Evolutionary conservation across 2,329 filamentous ascomycete species (phyloP), one percentile per base, ranked within the genome.

Genomic region (Aschersonia sp.): DNA sequence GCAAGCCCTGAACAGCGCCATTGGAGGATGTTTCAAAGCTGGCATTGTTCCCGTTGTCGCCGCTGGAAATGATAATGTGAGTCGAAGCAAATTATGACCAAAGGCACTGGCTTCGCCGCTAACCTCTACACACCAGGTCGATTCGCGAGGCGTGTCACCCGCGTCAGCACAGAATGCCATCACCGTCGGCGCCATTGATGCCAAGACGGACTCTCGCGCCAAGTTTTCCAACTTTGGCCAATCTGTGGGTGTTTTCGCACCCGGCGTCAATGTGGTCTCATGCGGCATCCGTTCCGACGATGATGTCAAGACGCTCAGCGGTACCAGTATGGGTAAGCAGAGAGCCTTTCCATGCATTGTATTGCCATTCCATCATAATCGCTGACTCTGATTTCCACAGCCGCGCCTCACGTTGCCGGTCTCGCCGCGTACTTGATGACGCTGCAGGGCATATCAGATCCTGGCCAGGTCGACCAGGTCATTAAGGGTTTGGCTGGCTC

Each of bases 351-450:
- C 43, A 7, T n/a, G 7, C 22, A n/a, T 7, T 14, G n/a, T 2
- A 14, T 5, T 14, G 10, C 12, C 9, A 7, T n/a, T 11, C 9
- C 2, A 6, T n/a, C n/a, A 4, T 32, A 4, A 41, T 41, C 40
- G n/a, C 40, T 41, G n/a, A 41, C 40, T 7, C 40, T 14, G 7
- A 12, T 4, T 12, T 4, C 2, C 40, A 7, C 22, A 65, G 79
- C 82, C 30, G 73, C 73, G 10, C 82, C 82, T 1, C 81, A 84
- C 59, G 71, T 85, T 47, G 73, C 77, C 44, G 83, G 83, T 44
- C 67, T 86, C 4, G 79, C 77, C 11, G 80, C 79, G 31, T 86
- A 85, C 62, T 65, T 86, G 32, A 79, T 85, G 66, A 56, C 65
- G 46, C 68, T 79, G 47, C 73, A 78, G 63, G 56, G 61, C 47